These are phyloP conservation scores for Blastomyces silverae DNA, from an alignment of 2,329 filamentous ascomycete genomes.

Conservation along the genomic window DNA sequence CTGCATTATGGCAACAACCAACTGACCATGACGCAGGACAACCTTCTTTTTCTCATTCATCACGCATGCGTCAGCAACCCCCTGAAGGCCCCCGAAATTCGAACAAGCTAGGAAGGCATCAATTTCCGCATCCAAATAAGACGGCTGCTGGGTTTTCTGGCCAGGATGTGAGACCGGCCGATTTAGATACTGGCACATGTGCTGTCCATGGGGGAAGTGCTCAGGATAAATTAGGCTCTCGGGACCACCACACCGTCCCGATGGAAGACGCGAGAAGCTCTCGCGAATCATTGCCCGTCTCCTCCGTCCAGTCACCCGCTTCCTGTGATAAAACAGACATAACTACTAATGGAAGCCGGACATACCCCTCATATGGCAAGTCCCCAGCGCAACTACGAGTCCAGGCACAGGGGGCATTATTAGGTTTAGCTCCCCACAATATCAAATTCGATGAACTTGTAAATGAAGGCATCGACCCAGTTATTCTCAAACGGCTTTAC, in stretches of 20 bases:
- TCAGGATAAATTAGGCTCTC: neutral
- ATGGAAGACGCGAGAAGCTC: neutral
- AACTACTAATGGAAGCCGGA: neutral
- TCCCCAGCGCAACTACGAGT: slow-evolving; percentile 37
- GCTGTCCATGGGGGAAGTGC: neutral
- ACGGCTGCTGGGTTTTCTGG: neutral
- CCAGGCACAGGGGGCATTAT: slow-evolving; percentile 58
- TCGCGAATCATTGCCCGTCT: neutral
- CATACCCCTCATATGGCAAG: slow-evolving; percentile 22
- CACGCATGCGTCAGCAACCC: neutral
- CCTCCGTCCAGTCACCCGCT: neutral
- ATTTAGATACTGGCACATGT: neutral
- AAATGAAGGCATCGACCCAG: slow-evolving; percentile 62
- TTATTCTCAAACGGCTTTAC: slow-evolving; percentile 59
- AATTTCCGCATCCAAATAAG: neutral
- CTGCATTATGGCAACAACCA: neutral
- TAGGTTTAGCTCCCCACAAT: slow-evolving; percentile 56
- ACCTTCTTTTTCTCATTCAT: neutral
- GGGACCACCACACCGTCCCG: neutral
- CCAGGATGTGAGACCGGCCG: neutral
- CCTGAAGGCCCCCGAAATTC: neutral
- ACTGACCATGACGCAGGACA: neutral
- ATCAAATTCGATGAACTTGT: slow-evolving; percentile 68
- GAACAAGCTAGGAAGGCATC: neutral
- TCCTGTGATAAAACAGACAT: neutral